Evolutionary conservation across 768 basidiomycete species (phyloP), one percentile per base, ranked within the genome.

Genomic region (Panaeolus papilionaceus): DNA sequence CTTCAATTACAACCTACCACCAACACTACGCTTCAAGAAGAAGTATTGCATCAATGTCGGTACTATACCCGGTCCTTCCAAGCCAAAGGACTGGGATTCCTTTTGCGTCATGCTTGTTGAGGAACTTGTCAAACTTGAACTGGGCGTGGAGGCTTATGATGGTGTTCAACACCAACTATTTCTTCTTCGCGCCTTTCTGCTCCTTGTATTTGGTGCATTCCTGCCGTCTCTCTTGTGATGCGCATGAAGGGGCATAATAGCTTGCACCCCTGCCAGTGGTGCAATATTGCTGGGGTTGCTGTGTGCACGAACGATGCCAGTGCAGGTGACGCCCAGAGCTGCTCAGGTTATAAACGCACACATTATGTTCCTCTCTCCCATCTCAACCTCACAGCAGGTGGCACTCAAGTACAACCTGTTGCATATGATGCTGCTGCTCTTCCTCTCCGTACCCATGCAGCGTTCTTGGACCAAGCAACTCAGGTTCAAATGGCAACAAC

Each of bases 1-100:
- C 0, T 76, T 79, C 65, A 82, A 83, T 66, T 81, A 79, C 71
- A 85, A 85, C 63, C 71, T 86, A 0, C 79, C 78, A 1, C 84
- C 84, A 0, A 71, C 80, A 16, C 66, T 79, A 7, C 76, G 75
- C 3, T 77, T 73, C 33, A 79, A 79, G 26, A 63, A 78, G 12
- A 49, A 71, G 0, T 65, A 79, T 16, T 69, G 83, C 12, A 47
- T 84, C 1, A 78, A 76, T 51, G 61, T 84, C 18, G 79, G 82
- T 2, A 71, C 83, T 38, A 81, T 86, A 40, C 84, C 81, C 2
- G 81, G 85, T 0, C 85, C 82, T 0, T 73, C 74, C 11, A 75
- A 76, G 38, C 79, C 83, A 0, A 76, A 78, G 40, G 78, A 82
- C 51, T 37, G 81, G 6, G 75, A 77, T 37, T 82, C 82, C 0